Percentiles rank a stretch among this genome's conserved stretches.
Conservation (phyloP, 1,284 basidiomycete genomes). For the Ceratobasidium sp. region DNA sequence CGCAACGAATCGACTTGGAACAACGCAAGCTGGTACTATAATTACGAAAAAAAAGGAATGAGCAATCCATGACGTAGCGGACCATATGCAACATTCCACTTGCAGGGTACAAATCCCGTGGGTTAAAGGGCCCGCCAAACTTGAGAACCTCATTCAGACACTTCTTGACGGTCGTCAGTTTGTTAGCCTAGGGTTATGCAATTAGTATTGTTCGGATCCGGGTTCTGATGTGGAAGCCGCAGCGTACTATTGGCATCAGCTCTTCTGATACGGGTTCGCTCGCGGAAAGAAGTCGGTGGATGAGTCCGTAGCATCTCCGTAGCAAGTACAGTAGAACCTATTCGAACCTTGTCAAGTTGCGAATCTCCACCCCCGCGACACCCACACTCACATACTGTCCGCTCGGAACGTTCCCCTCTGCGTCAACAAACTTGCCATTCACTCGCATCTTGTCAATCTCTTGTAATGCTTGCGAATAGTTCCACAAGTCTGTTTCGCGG, state of each 20-base stretch:
- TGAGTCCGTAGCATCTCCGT: conserved; percentile 94
- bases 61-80: not conserved
- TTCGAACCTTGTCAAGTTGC: not conserved
- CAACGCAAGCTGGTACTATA: conserved; percentile 90
- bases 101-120: conserved; percentile 96
- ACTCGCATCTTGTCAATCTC: conserved; percentile 98
- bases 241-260: conserved; percentile 89
- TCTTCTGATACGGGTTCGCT: conserved; percentile 99
- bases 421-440: conserved; percentile 96
- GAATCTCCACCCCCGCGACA: not conserved
- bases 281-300: conserved; percentile 94
- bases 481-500: conserved; percentile 94
- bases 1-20: conserved; percentile 95
- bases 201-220: not conserved
- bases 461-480: conserved; percentile 91
- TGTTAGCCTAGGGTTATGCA: conserved; percentile 73
- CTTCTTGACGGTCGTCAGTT: conserved; percentile 92
- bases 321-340: conserved; percentile 93
- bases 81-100: conserved; percentile 47
- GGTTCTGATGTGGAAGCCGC: not conserved
- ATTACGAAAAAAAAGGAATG: not conserved
- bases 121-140: conserved; percentile 93
- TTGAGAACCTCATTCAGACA: conserved; percentile 97
- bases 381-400: conserved; percentile 83
- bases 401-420: conserved; percentile 87